Evolutionary conservation across 148 eudicot species (phyloP), one percentile per base, ranked within the genome.

Genomic region (Nepenthes mirabilis): DNA sequence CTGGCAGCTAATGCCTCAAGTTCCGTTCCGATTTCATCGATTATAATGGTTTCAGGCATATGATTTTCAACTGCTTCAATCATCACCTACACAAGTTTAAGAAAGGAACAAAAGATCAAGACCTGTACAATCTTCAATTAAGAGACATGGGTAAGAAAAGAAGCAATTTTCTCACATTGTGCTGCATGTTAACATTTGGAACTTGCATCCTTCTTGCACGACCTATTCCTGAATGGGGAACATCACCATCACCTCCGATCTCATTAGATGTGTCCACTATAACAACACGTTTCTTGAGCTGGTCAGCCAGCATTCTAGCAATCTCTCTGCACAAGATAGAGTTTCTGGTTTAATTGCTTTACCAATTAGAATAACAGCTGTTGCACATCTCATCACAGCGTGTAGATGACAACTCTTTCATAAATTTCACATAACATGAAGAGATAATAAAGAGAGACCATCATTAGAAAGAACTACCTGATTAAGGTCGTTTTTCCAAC

Each of bases 171-270:
- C 96, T 64, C 74, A 91, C 98, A 68, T 86, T 75, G 71, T 91
- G 98, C 72, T 91, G 98, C 96, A 88, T 77, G 66, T 82, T 67
- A 76, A 91, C 98, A 71, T 91, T 88, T 67, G 98, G 94, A 57
- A 91, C 98, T 82, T 91, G 98, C 98, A 91, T 88, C 66, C 98
- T 88, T 73, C 98, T 82, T 37, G 98, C 96, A 45, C 88, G 82
- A 36, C 98, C 98, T 59, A 91, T 91, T 50, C 98, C 98, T 23
- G 88, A 82, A 78, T 91, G 98, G 48, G 98, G 98, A 72, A 91
- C 85, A 76, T 91, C 98, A 14, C 96, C 98, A 74, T 91, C 98
- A 59, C 96, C 98, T 62, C 96, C 98, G 57, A 91, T 91, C 81
- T 91, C 98, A 68, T 88, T 91, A 36, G 98, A 91, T n/a, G 98